These are phyloP conservation scores for Sicyos edulis DNA, from an alignment of 306 rosid species.

Conservation along the genomic window DNA sequence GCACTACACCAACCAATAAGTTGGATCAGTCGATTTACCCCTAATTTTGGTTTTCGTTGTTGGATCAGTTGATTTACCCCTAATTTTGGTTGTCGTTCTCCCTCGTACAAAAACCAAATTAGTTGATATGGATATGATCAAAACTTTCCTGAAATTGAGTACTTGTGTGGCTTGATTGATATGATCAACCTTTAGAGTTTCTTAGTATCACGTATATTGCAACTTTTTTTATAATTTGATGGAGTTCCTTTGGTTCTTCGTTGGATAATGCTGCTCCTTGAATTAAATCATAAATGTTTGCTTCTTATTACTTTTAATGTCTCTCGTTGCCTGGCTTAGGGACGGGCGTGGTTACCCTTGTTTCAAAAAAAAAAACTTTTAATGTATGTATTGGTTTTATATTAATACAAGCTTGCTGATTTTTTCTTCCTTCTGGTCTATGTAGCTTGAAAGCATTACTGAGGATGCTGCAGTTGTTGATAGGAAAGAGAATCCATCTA, in stretches of 20 bases:
- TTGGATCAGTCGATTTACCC: neutral
- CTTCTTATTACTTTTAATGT: neutral
- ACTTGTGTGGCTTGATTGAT: neutral
- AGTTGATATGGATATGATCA: neutral
- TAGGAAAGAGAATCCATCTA: conserved; percentile 39
- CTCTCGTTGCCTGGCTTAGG: no score
- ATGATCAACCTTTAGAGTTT: neutral
- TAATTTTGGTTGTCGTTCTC: neutral
- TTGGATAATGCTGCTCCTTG: neutral
- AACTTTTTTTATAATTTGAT: neutral
- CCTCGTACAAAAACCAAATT: neutral
- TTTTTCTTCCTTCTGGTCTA: conserved; percentile 12
- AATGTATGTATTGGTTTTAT: neutral
- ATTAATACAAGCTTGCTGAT: conserved; percentile 16
- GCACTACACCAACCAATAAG: neutral
- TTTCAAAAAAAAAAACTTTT: no score
- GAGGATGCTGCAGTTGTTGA: conserved; percentile 65
- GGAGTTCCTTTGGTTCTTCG: conserved; percentile 10
- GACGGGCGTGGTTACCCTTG: no score
- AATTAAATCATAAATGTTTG: neutral
- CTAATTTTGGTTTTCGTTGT: neutral
- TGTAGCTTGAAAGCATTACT: conserved; percentile 82
- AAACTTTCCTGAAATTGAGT: neutral
- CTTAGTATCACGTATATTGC: neutral
- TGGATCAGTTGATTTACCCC: neutral